A percentile compares a stretch with the other conserved stretches of the same genome.
These are phyloP conservation scores for Rhynchospora pubera DNA, from an alignment of 176 grass and related monocot genomes.

Conservation along the genomic window DNA sequence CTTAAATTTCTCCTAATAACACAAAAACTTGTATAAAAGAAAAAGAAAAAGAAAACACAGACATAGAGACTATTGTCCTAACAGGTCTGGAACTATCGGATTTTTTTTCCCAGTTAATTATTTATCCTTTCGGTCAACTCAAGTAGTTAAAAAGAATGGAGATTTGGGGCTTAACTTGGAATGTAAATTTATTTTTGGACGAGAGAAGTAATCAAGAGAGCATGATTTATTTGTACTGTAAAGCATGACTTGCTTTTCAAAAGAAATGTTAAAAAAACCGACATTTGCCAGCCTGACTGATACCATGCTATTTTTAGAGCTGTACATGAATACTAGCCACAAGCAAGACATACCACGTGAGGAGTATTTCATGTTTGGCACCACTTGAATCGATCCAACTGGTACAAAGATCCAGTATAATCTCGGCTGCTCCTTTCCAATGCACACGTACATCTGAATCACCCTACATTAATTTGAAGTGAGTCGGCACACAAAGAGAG, in stretches of 20 bases:
- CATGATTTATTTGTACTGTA: background rate
- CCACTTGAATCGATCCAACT: slow-evolving; percentile 57
- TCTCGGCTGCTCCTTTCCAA: slow-evolving; percentile 97
- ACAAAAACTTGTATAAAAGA: slow-evolving; percentile 5
- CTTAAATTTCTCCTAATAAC: slow-evolving; percentile 60
- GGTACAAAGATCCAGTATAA: slow-evolving; percentile 66
- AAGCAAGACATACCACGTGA: background rate
- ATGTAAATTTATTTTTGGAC: background rate
- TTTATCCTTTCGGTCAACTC: slow-evolving; percentile 36
- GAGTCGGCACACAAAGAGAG: background rate
- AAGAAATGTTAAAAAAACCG: background rate
- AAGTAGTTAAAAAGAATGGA: background rate
- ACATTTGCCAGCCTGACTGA: background rate
- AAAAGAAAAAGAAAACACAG: slow-evolving; percentile 13
- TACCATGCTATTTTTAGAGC: background rate
- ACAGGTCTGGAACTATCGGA: background rate
- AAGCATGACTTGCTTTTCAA: no score
- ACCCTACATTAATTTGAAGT: slow-evolving; percentile 27
- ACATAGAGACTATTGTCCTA: background rate
- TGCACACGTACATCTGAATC: slow-evolving; percentile 66
- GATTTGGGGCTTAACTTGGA: background rate
- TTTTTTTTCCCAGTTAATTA: background rate
- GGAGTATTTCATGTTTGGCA: slow-evolving; percentile 24
- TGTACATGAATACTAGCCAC: background rate
- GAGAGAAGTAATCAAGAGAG: background rate